These are phyloP conservation scores for Boletus rubescentipes DNA, from an alignment of 768 basidiomycete genomes.

Conservation along the genomic window DNA sequence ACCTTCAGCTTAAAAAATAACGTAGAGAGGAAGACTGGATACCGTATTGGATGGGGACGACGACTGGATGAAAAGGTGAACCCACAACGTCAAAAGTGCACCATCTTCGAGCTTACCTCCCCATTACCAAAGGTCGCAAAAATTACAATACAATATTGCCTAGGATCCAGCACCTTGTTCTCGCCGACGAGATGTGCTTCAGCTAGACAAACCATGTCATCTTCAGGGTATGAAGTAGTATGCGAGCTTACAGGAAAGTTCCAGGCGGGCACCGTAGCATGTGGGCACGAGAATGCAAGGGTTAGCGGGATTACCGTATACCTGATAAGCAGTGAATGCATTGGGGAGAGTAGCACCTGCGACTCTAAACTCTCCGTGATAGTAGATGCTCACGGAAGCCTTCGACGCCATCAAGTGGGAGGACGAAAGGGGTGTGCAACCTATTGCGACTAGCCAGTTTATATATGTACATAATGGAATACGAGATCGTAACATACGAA, in stretches of 20 bases:
- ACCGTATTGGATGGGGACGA: conserved; percentile 31
- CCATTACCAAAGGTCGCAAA: no score
- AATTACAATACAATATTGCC: neutral
- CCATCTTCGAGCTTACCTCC: neutral
- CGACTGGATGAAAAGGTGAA: neutral
- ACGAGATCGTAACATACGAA: neutral
- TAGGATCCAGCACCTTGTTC: neutral
- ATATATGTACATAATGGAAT: no score
- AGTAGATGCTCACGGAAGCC: neutral
- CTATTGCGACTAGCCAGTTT: no score
- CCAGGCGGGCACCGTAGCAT: neutral
- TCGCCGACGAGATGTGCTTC: neutral
- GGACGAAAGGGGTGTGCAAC: neutral
- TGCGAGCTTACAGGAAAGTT: neutral
- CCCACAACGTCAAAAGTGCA: neutral
- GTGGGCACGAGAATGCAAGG: neutral
- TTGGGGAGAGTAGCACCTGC: neutral
- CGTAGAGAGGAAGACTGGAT: neutral
- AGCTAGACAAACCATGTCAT: neutral
- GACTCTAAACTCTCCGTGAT: neutral
- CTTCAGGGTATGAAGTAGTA: neutral
- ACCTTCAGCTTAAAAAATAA: neutral
- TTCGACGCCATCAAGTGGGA: neutral
- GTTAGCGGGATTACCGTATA: neutral
- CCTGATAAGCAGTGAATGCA: neutral